Base-by-base conservation (phyloP, 2,329 filamentous ascomycete species). In the Verticillium zaregamsianum region DNA sequence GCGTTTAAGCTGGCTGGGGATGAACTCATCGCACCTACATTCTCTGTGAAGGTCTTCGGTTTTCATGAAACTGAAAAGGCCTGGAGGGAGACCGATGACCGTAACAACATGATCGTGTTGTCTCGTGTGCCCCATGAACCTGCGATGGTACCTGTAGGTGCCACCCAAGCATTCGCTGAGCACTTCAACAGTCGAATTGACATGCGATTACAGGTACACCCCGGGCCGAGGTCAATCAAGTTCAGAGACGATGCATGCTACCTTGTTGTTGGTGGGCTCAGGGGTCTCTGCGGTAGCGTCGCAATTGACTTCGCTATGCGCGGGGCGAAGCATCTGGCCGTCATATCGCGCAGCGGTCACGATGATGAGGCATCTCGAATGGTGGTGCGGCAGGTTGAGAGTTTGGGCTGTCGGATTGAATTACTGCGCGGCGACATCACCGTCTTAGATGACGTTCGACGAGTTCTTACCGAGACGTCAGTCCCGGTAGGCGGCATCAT, bases 51-150 rank as follows among this genome's bases (percentile, higher is more conserved):
- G 9, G 20, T 14, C 8, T 52, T 52, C 11, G 20, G 11, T 23
- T 52, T 20, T 23, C 2, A 52, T 8, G 17, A 25, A 52, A 11
- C 11, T 4, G n/a, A 52, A 52, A 4, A 52, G n/a, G 23, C 6
- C n/a, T 1, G 20, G n/a, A 52, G n/a, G 20, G 12, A 52, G 11
- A 11, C n/a, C 45, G 75, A 77, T 4, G 70, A 73, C 5, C 75
- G 78, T 58, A 73, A 72, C 3, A 79, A 79, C 0, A 81, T 81
- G 55, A 72, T 80, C 15, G 70, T 80, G 23, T 14, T 65, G 15
- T 40, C 39, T 25, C 33, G 35, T 14, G 20, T 3, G 3, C 15
- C 6, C 9, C n/a, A 11, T 14, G 31, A 56, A 31, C 4, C 15
- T 4, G 31, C 28, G 6, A 35, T 33, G 31, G 31, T 56, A 12